These are phyloP conservation scores for Spinacia oleracea DNA, from an alignment of 179 eudicot genomes.

Conservation along the genomic window DNA sequence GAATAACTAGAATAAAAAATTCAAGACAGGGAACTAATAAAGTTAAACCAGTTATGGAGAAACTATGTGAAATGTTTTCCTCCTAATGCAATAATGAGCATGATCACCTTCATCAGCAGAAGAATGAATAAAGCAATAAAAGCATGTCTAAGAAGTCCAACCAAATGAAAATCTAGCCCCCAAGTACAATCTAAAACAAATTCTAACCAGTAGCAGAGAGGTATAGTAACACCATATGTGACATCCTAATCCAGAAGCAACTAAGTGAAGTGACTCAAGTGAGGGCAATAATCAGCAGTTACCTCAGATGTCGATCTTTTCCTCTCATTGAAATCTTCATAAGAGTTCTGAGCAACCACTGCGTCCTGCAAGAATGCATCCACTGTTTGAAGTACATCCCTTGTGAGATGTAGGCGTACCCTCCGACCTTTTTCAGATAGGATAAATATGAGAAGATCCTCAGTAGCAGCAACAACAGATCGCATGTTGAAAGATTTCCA, in stretches of 20 bases:
- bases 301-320: slow-evolving; percentile 56
- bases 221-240: not conserved
- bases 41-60: not conserved
- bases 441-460: slow-evolving; percentile 78
- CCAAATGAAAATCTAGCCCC: not conserved
- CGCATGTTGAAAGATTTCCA: slow-evolving; percentile 84
- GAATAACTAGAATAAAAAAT: not conserved
- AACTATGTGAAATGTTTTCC: not conserved
- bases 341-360: slow-evolving; percentile 35
- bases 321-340: slow-evolving; percentile 31
- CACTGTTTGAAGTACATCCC: slow-evolving; percentile 73
- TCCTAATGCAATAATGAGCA: not conserved
- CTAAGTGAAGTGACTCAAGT: slow-evolving; percentile 9
- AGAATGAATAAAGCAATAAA: not conserved
- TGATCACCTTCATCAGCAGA: not conserved
- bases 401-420: slow-evolving; percentile 70
- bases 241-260: not conserved
- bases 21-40: not conserved
- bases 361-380: slow-evolving; percentile 68
- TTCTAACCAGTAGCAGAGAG: not conserved
- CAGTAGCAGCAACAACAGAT: slow-evolving; percentile 86
- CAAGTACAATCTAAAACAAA: not conserved
- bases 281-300: slow-evolving; percentile 7
- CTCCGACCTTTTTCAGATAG: slow-evolving; percentile 80
- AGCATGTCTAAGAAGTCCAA: not conserved